Evolutionary conservation across 352 stramenopile genomes (phyloP).

Genomic region (Phytophthora podocarpi): DNA sequence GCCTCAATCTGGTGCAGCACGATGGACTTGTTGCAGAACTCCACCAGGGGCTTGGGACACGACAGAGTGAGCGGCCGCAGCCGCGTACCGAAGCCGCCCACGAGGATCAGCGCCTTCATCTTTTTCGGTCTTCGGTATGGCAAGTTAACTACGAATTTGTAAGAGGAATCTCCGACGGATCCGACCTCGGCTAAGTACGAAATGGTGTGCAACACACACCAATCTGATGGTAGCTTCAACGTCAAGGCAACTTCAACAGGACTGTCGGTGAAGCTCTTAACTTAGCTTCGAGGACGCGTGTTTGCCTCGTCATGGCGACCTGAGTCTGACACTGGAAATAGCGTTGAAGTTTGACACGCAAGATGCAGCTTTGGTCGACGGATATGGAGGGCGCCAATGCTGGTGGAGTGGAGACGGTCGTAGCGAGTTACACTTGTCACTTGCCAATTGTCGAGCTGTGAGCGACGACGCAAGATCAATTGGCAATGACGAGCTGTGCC

Average conservation of each 20-base stretch:
- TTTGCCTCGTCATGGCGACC: too few species aligned
- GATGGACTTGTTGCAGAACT: constrained; percentile 93
- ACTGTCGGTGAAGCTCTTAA: too few species aligned
- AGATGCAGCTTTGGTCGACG: not conserved
- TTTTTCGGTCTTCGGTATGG: too few species aligned
- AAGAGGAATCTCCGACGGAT: not conserved
- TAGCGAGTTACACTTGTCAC: constrained; percentile 4
- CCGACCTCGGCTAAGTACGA: too few species aligned
- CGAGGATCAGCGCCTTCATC: constrained; percentile 93
- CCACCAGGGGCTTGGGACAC: constrained; percentile 89
- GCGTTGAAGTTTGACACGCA: not conserved
- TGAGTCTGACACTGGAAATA: constrained; percentile 25
- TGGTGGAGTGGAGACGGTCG: not conserved
- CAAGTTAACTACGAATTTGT: too few species aligned
- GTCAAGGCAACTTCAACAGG: constrained; percentile 13
- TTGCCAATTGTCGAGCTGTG: constrained; percentile 5
- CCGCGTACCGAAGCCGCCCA: constrained; percentile 90
- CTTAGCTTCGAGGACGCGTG: too few species aligned
- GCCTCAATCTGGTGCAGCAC: constrained; percentile 91
- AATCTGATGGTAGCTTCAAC: not conserved
- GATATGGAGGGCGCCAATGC: too few species aligned
- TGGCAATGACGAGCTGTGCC: constrained; percentile 1
- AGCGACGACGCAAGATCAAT: too few species aligned
- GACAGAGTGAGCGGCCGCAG: constrained; percentile 90
- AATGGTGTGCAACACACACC: not conserved